These are phyloP conservation scores for Inga laurina DNA, from an alignment of 306 rosid species.

Conservation along the genomic window DNA sequence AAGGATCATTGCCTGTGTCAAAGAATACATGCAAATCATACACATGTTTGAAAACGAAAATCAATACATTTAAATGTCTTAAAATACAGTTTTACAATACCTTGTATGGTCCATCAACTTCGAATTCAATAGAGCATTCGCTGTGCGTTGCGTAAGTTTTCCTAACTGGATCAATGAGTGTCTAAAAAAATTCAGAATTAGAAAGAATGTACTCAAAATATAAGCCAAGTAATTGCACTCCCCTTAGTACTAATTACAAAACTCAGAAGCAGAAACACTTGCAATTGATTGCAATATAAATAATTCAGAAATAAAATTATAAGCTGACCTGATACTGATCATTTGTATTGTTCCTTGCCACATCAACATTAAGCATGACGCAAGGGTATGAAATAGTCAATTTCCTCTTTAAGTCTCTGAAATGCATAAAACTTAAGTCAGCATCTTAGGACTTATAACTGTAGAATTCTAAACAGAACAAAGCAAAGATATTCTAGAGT, in stretches of 20 bases:
- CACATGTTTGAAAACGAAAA: constrained; percentile 32
- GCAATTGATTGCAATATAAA: constrained; percentile 28
- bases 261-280: constrained; percentile 18
- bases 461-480: constrained; percentile 14
- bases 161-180: constrained; percentile 64
- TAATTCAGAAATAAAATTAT: constrained; percentile 23
- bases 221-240: constrained; percentile 26
- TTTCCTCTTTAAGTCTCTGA: constrained; percentile 85
- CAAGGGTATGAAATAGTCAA: constrained; percentile 98
- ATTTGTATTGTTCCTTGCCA: constrained; percentile 94
- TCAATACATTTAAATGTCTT: constrained; percentile 13
- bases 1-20: constrained; percentile 89
- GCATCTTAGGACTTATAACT: constrained; percentile 34
- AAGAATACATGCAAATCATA: constrained; percentile 13
- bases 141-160: constrained; percentile 81
- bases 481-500: constrained; percentile 12
- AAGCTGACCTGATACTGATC: constrained; percentile 95
- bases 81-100: constrained; percentile 40
- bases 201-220: constrained; percentile 24
- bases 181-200: constrained; percentile 55
- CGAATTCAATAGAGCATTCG: constrained; percentile 98
- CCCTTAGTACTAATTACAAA: constrained; percentile 1
- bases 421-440: constrained; percentile 40
- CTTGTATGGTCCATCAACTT: constrained; percentile 99
- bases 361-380: constrained; percentile 98